Evolutionary conservation across 164 flowering plant genomes (phyloP), one percentile per base, ranked within the genome.

Genomic region (Kingdonia uniflora): DNA sequence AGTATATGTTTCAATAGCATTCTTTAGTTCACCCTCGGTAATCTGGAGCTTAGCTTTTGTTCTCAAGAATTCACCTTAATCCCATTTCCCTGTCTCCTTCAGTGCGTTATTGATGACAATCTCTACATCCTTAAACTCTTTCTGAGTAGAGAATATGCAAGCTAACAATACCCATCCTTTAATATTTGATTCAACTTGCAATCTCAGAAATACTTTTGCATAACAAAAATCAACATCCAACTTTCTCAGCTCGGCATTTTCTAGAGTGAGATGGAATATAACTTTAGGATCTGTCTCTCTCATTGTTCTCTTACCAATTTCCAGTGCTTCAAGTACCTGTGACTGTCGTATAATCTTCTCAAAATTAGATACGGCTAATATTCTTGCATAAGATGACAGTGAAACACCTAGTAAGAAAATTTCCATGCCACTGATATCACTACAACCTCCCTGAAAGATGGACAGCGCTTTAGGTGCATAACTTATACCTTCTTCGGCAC

Each of bases 211-310:
- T 72, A 74, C 67, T 65, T 77, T 88, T 52, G 89, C 91, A 67
- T 82, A 77, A 60, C 70, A 54, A 57, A 84, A 79, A 11, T 95
- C 96, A 44, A 50, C 37, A 63, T 86, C 91, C 71, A 92, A 69
- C 63, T 84, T 92, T 57, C 96, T 78, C 61, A 80, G 89, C 68
- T 86, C 91, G 26, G 98, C 96, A 73, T 80, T 69, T 67, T 85
- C 94, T 2, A 92, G 61, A 57, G 82, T 66, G 54, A 92, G 80
- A 56, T 74, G 70, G 65, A 61, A 84, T 0, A 92, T 29, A 33
- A 84, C 58, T 38, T 56, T 63, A 3, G 87, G 74, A 54, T 79
- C 78, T 56, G 37, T 66, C 47, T 64, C 81, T 42, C 14, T 60
- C 62, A 71, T 74, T 24, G 57, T 60, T 49, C 53, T 66, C 37